Evolutionary conservation across 1,284 basidiomycete genomes (phyloP), one percentile per base, ranked within the genome.

Genomic region (Exobasidium rhododendri): DNA sequence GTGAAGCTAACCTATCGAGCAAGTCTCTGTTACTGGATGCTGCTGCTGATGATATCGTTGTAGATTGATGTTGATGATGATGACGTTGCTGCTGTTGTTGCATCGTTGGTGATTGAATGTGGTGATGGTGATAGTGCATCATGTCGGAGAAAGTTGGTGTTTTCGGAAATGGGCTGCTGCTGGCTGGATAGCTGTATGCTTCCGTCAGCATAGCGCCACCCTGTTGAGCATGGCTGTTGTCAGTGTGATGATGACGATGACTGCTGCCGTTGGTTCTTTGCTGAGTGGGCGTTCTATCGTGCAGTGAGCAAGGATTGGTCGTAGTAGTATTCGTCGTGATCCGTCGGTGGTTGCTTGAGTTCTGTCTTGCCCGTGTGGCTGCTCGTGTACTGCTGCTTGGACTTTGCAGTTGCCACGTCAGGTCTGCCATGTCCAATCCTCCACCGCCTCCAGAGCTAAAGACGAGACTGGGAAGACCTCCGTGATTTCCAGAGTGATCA

Each of bases 351-450:
- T 50, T 5, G 3, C 20, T 24, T 50, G 47, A 20, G 17, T 40
- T 40, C 28, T 50, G 47, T 50, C 47, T 5, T 4, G 47, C 47
- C n/a, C 47, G 14, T 7, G 20, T 20, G 13, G 26, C 47, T 24
- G 47, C 47, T 24, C 47, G 47, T 3, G 47, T 50, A 28, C 26
- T 50, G 24, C 47, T 50, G 4, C 20, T 50, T 50, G 47, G 47
- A 50, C 47, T 50, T 50, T 50, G 47, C 47, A 50, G 28, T 24
- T 50, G n/a, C 47, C 47, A 50, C 22, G 47, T 50, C n/a, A 50
- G 28, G n/a, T 50, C 47, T 50, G 20, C 47, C 47, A 50, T 50
- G 13, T 50, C 47, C 47, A 50, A 20, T 3, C 47, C 47, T 5
- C 47, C 47, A 40, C 7, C 35, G 17, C 35, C 35, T 10, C 35